Percentiles rank a stretch among this genome's conserved stretches.
phyloP scores from a whole-genome alignment of 2,329 filamentous ascomycete species.

The Blastomyces silverae region DNA sequence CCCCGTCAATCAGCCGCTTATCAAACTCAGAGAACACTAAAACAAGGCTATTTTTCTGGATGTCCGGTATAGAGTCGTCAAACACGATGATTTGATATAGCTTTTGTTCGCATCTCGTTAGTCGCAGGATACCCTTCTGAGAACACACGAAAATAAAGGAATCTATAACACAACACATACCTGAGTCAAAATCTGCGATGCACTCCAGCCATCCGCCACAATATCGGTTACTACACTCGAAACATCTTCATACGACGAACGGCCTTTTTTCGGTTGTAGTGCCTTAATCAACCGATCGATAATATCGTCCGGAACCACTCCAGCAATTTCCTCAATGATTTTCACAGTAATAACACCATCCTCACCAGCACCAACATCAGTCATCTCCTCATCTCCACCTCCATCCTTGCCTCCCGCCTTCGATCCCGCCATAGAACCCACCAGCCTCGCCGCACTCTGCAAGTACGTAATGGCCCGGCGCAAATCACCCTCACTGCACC shows the following conservation, averaged over 20 bases:
- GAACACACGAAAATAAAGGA: background rate
- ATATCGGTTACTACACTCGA: conserved; percentile 78
- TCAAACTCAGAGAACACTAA: conserved; percentile 88
- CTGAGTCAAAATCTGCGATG: conserved; percentile 76
- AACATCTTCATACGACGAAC: conserved; percentile 63
- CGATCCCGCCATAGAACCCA: conserved; percentile 53
- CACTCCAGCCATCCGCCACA: conserved; percentile 95
- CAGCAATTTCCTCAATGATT: conserved; percentile 89
- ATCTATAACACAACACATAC: conserved; percentile 40
- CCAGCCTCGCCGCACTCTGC: conserved; percentile 85
- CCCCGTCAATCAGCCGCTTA: conserved; percentile 87
- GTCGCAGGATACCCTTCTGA: background rate
- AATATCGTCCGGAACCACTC: conserved; percentile 74
- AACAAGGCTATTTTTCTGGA: conserved; percentile 85
- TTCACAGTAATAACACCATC: conserved; percentile 59
- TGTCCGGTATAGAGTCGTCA: conserved; percentile 75
- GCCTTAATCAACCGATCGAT: conserved; percentile 65
- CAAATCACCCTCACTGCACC: conserved; percentile 87
- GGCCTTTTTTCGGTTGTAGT: conserved; percentile 63
- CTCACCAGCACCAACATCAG: conserved; percentile 37
- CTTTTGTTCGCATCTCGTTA: conserved; percentile 36
- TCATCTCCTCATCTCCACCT: conserved; percentile 55
- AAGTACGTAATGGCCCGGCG: conserved; percentile 93
- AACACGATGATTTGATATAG: conserved; percentile 76
- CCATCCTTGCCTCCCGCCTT: conserved; percentile 43